Evolutionary conservation across 345 rosid species (phyloP).

Genomic region (Barbarea vulgaris): DNA sequence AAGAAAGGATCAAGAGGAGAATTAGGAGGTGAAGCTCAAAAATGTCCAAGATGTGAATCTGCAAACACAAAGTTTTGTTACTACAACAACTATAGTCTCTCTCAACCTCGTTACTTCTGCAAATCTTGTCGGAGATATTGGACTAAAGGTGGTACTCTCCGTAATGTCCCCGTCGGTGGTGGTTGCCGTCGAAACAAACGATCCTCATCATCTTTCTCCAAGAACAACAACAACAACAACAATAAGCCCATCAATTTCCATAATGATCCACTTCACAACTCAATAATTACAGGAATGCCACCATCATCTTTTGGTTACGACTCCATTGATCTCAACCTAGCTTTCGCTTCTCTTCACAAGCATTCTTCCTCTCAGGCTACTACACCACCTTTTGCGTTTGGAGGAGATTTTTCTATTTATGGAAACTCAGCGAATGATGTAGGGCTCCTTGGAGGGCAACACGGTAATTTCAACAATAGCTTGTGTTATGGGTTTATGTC

Average conservation of each 20-base stretch:
- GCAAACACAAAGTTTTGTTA: slow-evolving; percentile 86
- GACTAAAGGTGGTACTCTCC: slow-evolving; percentile 85
- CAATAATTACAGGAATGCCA: slow-evolving; percentile 47
- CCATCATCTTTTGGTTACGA: slow-evolving; percentile 49
- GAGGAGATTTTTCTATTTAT: slow-evolving; percentile 53
- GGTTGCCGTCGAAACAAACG: slow-evolving; percentile 80
- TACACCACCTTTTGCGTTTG: slow-evolving; percentile 43
- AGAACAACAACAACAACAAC: slow-evolving; percentile 52
- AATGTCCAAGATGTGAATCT: slow-evolving; percentile 81
- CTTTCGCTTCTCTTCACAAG: slow-evolving; percentile 68
- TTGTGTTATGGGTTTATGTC: slow-evolving; percentile 47
- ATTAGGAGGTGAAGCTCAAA: slow-evolving; percentile 50
- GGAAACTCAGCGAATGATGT: slow-evolving; percentile 46
- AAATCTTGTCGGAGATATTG: slow-evolving; percentile 84
- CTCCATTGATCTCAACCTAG: slow-evolving; percentile 70
- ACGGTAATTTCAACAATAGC: slow-evolving; percentile 41
- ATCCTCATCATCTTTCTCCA: slow-evolving; percentile 52
- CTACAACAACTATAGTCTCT: slow-evolving; percentile 87
- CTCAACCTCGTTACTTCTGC: slow-evolving; percentile 89
- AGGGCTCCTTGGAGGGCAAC: slow-evolving; percentile 49
- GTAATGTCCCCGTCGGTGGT: slow-evolving; percentile 87
- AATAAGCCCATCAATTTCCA: slow-evolving; percentile 46
- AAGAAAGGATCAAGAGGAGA: slow-evolving; percentile 63
- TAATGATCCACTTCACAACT: slow-evolving; percentile 38
- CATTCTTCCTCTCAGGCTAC: slow-evolving; percentile 49